Evolutionary conservation across 495 filamentous ascomycete genomes (phyloP).

Genomic region (Daldinia concentrica): DNA sequence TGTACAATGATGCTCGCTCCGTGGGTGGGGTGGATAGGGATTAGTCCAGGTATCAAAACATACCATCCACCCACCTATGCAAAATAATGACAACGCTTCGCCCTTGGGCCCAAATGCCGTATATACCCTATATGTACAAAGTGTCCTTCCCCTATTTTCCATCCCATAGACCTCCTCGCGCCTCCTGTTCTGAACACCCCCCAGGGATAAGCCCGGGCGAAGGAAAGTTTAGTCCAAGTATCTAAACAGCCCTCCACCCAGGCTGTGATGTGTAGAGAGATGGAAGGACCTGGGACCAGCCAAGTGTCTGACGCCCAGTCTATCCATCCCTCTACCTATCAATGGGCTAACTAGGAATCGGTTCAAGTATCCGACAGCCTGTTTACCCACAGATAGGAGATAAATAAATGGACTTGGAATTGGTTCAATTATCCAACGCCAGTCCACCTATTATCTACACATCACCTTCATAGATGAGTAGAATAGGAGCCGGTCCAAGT

Average conservation of each 20-base stretch:
- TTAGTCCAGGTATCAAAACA: slow-evolving; percentile 11
- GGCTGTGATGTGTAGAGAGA: background rate
- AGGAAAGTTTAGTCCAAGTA: background rate
- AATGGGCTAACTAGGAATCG: background rate
- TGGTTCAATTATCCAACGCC: background rate
- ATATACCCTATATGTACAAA: slow-evolving; percentile 2
- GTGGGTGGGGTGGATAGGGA: slow-evolving; percentile 2
- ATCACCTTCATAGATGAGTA: slow-evolving; percentile 3
- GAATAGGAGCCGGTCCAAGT: slow-evolving; percentile 2
- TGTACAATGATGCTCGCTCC: slow-evolving; percentile 5
- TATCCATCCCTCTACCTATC: slow-evolving; percentile 2
- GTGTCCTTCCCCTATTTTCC: background rate
- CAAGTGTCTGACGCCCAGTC: background rate
- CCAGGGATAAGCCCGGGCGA: slow-evolving; percentile 4
- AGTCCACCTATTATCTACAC: slow-evolving; percentile 2
- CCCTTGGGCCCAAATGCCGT: background rate
- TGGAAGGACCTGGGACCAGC: background rate
- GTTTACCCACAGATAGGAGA: background rate
- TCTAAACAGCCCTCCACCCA: background rate
- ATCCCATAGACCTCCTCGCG: background rate
- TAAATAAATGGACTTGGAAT: background rate
- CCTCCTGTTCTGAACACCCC: background rate
- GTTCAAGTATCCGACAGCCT: slow-evolving; percentile 6
- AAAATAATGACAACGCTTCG: slow-evolving; percentile 16
- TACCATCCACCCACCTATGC: slow-evolving; percentile 12